Evolutionary conservation across 176 grass and related monocot genomes (phyloP), one percentile per base, ranked within the genome.

Genomic region (Aegilops speltoides): DNA sequence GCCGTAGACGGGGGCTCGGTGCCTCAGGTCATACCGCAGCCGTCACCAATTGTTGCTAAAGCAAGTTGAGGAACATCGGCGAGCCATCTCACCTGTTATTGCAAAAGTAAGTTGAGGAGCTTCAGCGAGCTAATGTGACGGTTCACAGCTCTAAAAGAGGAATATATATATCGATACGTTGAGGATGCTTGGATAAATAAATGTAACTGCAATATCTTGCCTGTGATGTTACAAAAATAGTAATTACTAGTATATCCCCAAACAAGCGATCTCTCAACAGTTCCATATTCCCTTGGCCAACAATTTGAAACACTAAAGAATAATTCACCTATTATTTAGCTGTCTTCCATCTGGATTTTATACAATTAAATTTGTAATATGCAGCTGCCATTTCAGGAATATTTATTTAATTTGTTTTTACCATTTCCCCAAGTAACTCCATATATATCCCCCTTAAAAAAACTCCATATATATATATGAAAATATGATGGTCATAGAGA

Each of bases 1-100:
- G 73, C 52, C 48, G 26, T 20, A 7, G 87, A 64, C 43, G 86
- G 82, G 64, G 61, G 73, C 19, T 85, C 89, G 2, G 69, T 33
- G 43, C 66, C 88, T 0, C 41, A 86, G 46, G 81, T 87, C 68
- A 69, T 79, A 24, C 31, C 38, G 15, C 79, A 75, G 40, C 75
- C 64, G 6, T 65, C 79, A 0, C 33, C 28, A 15, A 4, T 81
- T 87, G 84, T 69, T 81, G 87, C 89, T 41, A 82, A 92, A 83
- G 87, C 89, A 73, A 89, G 86, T 57, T 97, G 89, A 97, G 32
- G 62, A 52, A 45, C 82, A 46, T 40, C 5, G 37, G 22, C 2
- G 2, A 15, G n/a, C 38, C 11, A 45, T 73, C 5, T 46, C 71
- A n/a, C 68, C 0, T 5, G 36, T 12, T n/a, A 34, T 40, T 41